Evolutionary conservation across 208 protist genomes (phyloP).

Genomic region (Acanthamoeba sp.): DNA sequence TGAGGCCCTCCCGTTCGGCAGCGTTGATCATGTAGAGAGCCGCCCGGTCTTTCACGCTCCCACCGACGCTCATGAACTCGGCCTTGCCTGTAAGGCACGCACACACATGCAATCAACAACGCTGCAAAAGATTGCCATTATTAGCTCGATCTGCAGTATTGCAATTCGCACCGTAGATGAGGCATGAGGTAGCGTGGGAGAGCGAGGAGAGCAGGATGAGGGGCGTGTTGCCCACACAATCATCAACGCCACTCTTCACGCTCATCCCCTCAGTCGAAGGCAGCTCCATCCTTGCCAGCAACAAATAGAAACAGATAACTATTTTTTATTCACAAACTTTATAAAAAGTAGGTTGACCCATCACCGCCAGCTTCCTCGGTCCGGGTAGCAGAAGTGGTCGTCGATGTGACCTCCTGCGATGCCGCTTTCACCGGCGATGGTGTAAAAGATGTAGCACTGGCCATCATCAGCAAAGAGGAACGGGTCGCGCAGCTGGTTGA

Average conservation of each 20-base stretch:
- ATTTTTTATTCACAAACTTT: not conserved
- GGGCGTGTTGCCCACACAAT: conserved; percentile 84
- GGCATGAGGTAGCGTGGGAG: conserved; percentile 76
- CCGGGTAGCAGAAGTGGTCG: not conserved
- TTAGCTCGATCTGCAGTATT: no score
- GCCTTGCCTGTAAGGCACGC: conserved; percentile 73
- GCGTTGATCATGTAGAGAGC: conserved; percentile 73
- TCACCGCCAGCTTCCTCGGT: not conserved
- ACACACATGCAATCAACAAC: no score
- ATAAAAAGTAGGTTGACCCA: not conserved
- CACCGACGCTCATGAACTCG: conserved; percentile 82
- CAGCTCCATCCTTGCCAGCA: not conserved
- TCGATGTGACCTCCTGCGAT: not conserved
- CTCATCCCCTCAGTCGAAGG: not conserved
- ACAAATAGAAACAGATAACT: not conserved
- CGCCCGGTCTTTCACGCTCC: conserved; percentile 79
- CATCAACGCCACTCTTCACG: conserved; percentile 24
- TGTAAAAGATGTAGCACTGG: not conserved
- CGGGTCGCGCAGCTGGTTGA: not conserved
- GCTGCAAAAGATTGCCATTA: no score
- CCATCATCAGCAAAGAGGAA: not conserved
- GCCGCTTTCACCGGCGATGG: not conserved
- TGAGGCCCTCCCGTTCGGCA: conserved; percentile 60
- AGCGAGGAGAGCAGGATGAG: conserved; percentile 80
- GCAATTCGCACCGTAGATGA: conserved; percentile 21